Conservation (phyloP, 1,284 basidiomycete genomes). For the Exobasidium rhododendri region DNA sequence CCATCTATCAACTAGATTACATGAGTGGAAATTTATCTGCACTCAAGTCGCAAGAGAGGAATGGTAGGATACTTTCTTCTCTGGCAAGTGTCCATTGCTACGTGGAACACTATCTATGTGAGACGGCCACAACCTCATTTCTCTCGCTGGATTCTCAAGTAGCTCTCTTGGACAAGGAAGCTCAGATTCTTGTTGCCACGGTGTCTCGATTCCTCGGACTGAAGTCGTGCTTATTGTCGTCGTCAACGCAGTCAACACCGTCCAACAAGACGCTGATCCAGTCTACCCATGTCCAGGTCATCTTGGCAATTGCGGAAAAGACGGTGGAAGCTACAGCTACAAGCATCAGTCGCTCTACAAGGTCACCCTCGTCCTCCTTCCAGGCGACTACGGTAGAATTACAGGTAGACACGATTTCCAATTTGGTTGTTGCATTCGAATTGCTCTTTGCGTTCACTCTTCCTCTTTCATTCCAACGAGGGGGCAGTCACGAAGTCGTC, state of each 20-base stretch:
- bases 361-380: neutral
- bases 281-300: neutral
- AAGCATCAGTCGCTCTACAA: neutral
- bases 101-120: neutral
- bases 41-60: neutral
- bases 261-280: neutral
- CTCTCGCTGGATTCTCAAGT: neutral
- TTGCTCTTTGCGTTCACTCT: neutral
- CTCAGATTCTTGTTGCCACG: neutral
- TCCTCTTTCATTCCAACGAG: neutral
- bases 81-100: neutral
- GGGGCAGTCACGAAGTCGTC: no score
- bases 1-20: constrained; percentile 1
- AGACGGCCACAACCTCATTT: neutral
- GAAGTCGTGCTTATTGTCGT: neutral
- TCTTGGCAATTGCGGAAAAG: neutral
- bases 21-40: neutral
- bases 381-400: neutral
- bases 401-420: neutral
- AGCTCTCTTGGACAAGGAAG: neutral
- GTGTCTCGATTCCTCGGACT: neutral
- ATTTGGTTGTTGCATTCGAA: neutral
- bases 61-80: neutral
- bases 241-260: neutral
- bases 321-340: neutral